These are phyloP conservation scores for Cryptococcus maquisensis DNA, from an alignment of 1,284 basidiomycete genomes.

Conservation along the genomic window DNA sequence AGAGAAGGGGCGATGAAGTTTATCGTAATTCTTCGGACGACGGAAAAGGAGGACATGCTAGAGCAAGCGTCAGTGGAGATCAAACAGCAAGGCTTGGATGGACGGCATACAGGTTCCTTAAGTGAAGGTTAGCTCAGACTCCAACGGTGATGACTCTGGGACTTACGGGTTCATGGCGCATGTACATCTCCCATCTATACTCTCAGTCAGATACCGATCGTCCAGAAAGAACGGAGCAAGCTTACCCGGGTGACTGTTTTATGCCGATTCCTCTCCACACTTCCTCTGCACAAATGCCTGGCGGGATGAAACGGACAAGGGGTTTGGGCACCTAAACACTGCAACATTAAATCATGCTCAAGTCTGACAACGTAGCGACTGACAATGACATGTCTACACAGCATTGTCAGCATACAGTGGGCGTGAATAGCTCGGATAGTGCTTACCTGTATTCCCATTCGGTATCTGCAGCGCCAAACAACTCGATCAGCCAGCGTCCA, in stretches of 20 bases:
- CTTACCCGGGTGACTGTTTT: slow-evolving; percentile 48
- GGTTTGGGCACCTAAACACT: slow-evolving; percentile 43
- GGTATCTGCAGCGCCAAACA: slow-evolving; percentile 32
- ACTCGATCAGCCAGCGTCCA: not conserved
- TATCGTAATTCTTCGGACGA: slow-evolving; percentile 44
- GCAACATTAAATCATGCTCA: not conserved
- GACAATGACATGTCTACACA: slow-evolving; percentile 47
- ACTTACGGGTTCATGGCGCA: slow-evolving; percentile 49
- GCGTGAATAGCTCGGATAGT: too few relatives aligned
- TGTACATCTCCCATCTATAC: slow-evolving; percentile 51
- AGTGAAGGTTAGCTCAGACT: not conserved
- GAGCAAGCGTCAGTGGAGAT: not conserved
- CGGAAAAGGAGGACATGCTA: slow-evolving; percentile 47
- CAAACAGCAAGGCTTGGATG: not conserved
- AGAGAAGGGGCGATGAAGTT: slow-evolving; percentile 35
- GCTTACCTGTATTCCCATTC: slow-evolving; percentile 48
- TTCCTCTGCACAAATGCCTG: slow-evolving; percentile 46
- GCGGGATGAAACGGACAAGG: slow-evolving; percentile 44
- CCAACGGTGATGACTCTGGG: not conserved
- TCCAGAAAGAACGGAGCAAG: not conserved
- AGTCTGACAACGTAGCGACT: slow-evolving; percentile 13
- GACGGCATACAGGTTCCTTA: not conserved
- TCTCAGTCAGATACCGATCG: not conserved
- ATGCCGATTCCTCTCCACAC: slow-evolving; percentile 49
- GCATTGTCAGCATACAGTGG: not conserved